These are phyloP conservation scores for Kwoniella heveanensis DNA, from an alignment of 768 basidiomycete species.

Conservation along the genomic window DNA sequence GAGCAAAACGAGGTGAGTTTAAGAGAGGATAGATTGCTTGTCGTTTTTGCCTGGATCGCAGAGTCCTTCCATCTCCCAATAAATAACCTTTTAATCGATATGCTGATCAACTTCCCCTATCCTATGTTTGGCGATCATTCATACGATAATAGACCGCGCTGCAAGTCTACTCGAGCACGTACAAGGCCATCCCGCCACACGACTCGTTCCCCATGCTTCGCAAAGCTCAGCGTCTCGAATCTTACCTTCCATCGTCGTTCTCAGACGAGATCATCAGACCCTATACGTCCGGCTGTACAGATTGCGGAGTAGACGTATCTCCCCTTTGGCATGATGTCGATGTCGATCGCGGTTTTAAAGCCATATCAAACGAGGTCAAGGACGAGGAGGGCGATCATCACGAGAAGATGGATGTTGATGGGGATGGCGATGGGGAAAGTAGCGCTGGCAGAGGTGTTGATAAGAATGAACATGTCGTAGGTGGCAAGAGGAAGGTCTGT, in stretches of 20 bases:
- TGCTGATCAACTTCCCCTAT: not conserved
- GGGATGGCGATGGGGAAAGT: slow-evolving; percentile 1
- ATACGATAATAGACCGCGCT: slow-evolving; percentile 80
- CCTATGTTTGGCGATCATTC: too few species aligned
- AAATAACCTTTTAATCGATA: too few species aligned
- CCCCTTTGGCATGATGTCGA: slow-evolving; percentile 41
- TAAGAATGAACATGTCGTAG: slow-evolving; percentile 9
- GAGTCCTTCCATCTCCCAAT: too few species aligned
- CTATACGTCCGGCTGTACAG: slow-evolving; percentile 22
- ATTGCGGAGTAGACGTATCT: slow-evolving; percentile 46
- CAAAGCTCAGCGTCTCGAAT: slow-evolving; percentile 82
- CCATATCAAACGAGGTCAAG: slow-evolving; percentile 11
- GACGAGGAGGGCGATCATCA: slow-evolving; percentile 16
- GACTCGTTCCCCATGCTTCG: slow-evolving; percentile 78
- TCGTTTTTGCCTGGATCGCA: too few species aligned
- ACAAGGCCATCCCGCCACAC: slow-evolving; percentile 77
- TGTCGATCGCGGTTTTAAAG: not conserved
- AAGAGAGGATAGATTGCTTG: not conserved
- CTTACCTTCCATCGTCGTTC: slow-evolving; percentile 58
- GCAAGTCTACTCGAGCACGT: slow-evolving; percentile 79
- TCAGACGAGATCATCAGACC: slow-evolving; percentile 1
- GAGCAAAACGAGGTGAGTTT: slow-evolving; percentile 73
- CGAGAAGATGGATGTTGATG: slow-evolving; percentile 26
- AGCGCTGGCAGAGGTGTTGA: not conserved
- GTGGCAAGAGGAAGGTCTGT: slow-evolving; percentile 28